phyloP scores from a whole-genome alignment of 192 early-diverging fungal species.

The Linnemannia zychae region DNA sequence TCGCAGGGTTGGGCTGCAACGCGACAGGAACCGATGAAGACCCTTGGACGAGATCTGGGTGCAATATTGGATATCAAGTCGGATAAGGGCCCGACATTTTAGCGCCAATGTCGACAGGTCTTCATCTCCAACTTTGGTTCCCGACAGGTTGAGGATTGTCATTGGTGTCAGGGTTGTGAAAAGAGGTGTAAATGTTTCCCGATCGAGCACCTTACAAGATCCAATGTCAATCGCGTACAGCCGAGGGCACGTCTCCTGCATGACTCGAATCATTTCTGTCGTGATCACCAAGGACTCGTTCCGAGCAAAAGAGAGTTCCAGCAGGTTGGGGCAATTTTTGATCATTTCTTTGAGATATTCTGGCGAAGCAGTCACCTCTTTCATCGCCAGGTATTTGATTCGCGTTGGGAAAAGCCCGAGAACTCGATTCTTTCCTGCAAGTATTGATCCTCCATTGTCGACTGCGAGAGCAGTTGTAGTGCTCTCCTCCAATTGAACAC shows the following conservation, averaged over 20 bases:
- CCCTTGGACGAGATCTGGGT: conserved; percentile 43
- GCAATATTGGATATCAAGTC: conserved; percentile 50
- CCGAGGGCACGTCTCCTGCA: conserved; percentile 19
- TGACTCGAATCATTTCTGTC: not conserved
- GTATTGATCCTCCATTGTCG: not conserved
- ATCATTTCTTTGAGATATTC: conserved; percentile 18
- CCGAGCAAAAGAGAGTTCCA: conserved; percentile 45
- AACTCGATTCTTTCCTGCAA: not conserved
- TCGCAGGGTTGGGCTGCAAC: conserved; percentile 18
- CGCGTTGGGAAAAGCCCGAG: conserved; percentile 9
- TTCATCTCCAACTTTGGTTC: conserved; percentile 28
- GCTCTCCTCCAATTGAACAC: not conserved
- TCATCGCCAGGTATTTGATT: conserved; percentile 41
- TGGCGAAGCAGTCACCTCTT: conserved; percentile 12
- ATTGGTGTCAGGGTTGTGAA: conserved; percentile 28
- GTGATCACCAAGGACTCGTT: conserved; percentile 29
- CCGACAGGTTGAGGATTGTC: conserved; percentile 39
- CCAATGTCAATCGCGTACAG: conserved; percentile 48
- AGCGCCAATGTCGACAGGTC: conserved; percentile 27
- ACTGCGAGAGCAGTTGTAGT: not conserved
- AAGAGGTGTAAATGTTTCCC: conserved; percentile 12
- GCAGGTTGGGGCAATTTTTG: conserved; percentile 23
- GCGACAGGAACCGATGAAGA: conserved; percentile 30
- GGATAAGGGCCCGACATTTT: conserved; percentile 18
- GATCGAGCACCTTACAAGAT: conserved; percentile 44